Evolutionary conservation across 73 alveolate genomes (phyloP).

Genomic region (Uronychia binucleata): DNA sequence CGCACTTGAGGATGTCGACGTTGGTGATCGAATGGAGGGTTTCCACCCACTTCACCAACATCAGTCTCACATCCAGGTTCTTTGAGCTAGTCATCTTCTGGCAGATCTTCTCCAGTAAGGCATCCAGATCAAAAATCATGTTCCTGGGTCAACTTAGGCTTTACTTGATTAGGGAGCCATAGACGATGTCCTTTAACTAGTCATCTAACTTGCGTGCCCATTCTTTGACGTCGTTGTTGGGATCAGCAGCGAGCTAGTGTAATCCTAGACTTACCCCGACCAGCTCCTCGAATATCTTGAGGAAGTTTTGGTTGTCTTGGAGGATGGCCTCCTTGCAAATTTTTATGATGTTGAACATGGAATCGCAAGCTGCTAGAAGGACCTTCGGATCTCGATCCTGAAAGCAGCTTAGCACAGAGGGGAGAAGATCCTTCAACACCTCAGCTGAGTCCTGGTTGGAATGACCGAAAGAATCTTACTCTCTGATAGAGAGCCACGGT

Average conservation of each 20-base stretch:
- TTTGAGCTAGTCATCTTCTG: conserved; percentile 27
- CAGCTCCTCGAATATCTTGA: conserved; percentile 47
- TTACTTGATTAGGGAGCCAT: conserved; percentile 37
- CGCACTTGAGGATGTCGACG: conserved; percentile 57
- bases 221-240: conserved; percentile 56
- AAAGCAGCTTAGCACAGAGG: conserved; percentile 50
- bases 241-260: conserved; percentile 30
- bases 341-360: conserved; percentile 59
- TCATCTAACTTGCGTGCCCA: conserved; percentile 73
- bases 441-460: conserved; percentile 38
- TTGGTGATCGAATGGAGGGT: conserved; percentile 56
- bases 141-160: not conserved
- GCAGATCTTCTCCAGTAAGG: conserved; percentile 45
- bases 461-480: not conserved
- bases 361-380: conserved; percentile 61
- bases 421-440: conserved; percentile 18
- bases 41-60: conserved; percentile 64
- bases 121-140: conserved; percentile 50
- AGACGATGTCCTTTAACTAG: conserved; percentile 55
- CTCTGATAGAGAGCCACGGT: conserved; percentile 60
- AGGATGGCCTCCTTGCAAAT: conserved; percentile 66
- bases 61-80: conserved; percentile 46
- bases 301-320: conserved; percentile 40
- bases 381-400: conserved; percentile 59
- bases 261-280: conserved; percentile 17